These are phyloP conservation scores for Xylariales sp. DNA, from an alignment of 2,329 filamentous ascomycete species.

Conservation along the genomic window DNA sequence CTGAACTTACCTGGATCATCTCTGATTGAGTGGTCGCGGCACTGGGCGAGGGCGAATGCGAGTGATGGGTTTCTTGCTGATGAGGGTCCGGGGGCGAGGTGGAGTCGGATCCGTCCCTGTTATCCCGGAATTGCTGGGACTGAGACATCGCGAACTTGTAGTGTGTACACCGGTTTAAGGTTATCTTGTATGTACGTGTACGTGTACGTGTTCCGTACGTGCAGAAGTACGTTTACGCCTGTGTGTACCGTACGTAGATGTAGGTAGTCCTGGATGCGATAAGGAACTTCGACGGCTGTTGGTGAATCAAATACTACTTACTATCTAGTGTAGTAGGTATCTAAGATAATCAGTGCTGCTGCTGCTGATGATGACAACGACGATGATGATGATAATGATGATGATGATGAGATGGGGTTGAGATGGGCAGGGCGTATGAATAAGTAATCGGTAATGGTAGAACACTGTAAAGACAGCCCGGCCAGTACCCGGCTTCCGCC, in stretches of 20 bases:
- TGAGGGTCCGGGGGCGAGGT: slow-evolving; percentile 26
- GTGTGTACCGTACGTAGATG: too few relatives aligned
- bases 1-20: slow-evolving; percentile 44
- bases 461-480: too few relatives aligned
- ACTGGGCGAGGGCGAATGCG: slow-evolving; percentile 33
- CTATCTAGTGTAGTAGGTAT: background rate
- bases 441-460: background rate
- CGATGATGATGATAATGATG: too few relatives aligned
- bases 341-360: background rate
- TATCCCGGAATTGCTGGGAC: slow-evolving; percentile 24
- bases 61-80: slow-evolving; percentile 26
- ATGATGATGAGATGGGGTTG: background rate
- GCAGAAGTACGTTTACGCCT: too few relatives aligned
- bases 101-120: slow-evolving; percentile 30
- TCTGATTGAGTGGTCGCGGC: slow-evolving; percentile 42
- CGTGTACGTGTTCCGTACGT: background rate
- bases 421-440: background rate
- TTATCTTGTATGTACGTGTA: background rate
- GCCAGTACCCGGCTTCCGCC: too few relatives aligned
- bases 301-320: slow-evolving; percentile 1
- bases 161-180: background rate
- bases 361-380: too few relatives aligned
- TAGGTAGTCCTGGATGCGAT: too few relatives aligned
- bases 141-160: slow-evolving; percentile 41
- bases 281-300: background rate